These are phyloP conservation scores for Sphaceloma murrayae DNA, from an alignment of 2,329 filamentous ascomycete species.

Conservation along the genomic window DNA sequence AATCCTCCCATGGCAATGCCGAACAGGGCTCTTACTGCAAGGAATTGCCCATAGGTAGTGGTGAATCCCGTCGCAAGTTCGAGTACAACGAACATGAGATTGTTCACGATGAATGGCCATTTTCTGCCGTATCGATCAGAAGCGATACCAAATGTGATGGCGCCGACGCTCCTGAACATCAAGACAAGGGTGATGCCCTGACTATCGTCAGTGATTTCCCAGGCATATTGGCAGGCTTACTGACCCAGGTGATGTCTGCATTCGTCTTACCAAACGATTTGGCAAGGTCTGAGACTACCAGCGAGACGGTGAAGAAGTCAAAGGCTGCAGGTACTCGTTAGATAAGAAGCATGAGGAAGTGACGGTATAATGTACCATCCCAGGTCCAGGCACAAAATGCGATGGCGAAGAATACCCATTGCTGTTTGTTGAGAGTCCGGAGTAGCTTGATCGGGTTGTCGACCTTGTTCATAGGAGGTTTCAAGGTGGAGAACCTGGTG, in stretches of 20 bases:
- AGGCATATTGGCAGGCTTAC: slow-evolving; percentile 18
- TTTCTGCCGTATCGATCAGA: slow-evolving; percentile 28
- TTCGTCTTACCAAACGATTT: slow-evolving; percentile 43
- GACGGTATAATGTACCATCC: slow-evolving; percentile 29
- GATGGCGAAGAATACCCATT: slow-evolving; percentile 47
- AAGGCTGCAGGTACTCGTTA: no score
- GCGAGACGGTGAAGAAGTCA: slow-evolving; percentile 43
- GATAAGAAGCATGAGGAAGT: no score
- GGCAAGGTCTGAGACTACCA: slow-evolving; percentile 43
- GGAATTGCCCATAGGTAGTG: slow-evolving; percentile 29
- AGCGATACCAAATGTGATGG: slow-evolving; percentile 25
- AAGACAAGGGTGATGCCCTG: slow-evolving; percentile 17
- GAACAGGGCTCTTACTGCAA: slow-evolving; percentile 31
- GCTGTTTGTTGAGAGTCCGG: slow-evolving; percentile 40
- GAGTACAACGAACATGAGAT: slow-evolving; percentile 30
- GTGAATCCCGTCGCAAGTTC: slow-evolving; percentile 33
- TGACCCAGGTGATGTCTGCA: slow-evolving; percentile 48
- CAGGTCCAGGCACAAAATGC: slow-evolving; percentile 23
- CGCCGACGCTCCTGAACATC: slow-evolving; percentile 28
- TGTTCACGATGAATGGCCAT: slow-evolving; percentile 31
- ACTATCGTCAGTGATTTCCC: not conserved
- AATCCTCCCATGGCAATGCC: slow-evolving; percentile 32
- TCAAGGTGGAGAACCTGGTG: slow-evolving; percentile 45
- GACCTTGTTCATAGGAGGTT: slow-evolving; percentile 45
- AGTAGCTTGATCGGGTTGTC: slow-evolving; percentile 43